phyloP scores from a whole-genome alignment of 2,329 filamentous ascomycete genomes.

The Chlorencoelia australis region DNA sequence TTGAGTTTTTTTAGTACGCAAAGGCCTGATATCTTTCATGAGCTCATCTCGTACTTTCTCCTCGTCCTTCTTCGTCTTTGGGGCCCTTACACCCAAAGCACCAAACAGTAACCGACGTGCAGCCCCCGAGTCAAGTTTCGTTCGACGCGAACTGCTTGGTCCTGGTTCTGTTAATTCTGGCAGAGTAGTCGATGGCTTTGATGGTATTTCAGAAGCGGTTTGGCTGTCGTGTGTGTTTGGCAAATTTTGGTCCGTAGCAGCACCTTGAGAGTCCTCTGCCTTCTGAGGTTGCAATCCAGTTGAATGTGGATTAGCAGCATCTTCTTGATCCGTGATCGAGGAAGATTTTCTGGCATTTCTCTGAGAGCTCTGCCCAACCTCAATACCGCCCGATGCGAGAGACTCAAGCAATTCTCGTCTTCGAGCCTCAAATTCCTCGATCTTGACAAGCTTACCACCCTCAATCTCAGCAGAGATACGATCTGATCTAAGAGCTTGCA shows the following conservation, averaged over 20 bases:
- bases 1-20: conserved; percentile 24
- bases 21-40: conserved; percentile 41
- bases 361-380: conserved; percentile 37
- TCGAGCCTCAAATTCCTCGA: conserved; percentile 38
- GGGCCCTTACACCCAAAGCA: conserved; percentile 58
- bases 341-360: too few relatives aligned
- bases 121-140: conserved; percentile 45
- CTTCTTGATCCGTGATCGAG: too few relatives aligned
- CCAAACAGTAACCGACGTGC: conserved; percentile 61
- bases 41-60: conserved; percentile 50
- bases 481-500: conserved; percentile 14
- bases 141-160: conserved; percentile 12
- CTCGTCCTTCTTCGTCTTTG: conserved; percentile 59
- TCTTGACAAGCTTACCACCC: conserved; percentile 9
- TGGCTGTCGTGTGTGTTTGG: background rate
- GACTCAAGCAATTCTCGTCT: conserved; percentile 41
- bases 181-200: background rate
- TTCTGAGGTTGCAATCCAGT: too few relatives aligned
- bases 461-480: conserved; percentile 2
- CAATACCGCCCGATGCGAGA: conserved; percentile 41
- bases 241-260: too few relatives aligned
- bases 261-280: too few relatives aligned
- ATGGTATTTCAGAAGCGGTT: too few relatives aligned
- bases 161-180: too few relatives aligned
- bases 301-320: too few relatives aligned